Percentiles rank a stretch among this genome's conserved stretches.
phyloP scores from a whole-genome alignment of 306 rosid genomes.

The Inga laurina region DNA sequence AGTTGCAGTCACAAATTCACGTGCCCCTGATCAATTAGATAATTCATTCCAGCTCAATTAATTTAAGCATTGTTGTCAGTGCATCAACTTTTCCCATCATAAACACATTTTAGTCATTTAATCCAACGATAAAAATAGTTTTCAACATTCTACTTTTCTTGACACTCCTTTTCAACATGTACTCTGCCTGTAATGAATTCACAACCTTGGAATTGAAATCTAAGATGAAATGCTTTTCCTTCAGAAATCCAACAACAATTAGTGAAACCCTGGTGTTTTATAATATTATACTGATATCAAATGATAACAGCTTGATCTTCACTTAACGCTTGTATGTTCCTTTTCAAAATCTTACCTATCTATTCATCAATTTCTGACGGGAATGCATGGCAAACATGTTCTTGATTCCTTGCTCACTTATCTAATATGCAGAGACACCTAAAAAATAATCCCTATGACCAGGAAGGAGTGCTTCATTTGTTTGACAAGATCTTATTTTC shows the following conservation, averaged over 20 bases:
- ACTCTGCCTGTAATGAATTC: neutral
- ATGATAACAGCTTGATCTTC: neutral
- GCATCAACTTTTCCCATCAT: slow-evolving; percentile 18
- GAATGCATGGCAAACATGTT: neutral
- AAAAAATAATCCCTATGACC: neutral
- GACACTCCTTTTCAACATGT: neutral
- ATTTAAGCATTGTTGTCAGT: neutral
- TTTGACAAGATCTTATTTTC: neutral
- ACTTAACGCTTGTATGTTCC: neutral
- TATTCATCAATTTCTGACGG: neutral
- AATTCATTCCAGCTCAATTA: slow-evolving; percentile 26
- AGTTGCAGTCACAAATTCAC: slow-evolving; percentile 64
- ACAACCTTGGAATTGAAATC: slow-evolving; percentile 8
- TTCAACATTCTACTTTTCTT: neutral
- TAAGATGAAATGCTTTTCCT: neutral
- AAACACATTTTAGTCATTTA: neutral
- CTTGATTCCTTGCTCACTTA: neutral
- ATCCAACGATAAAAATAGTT: neutral
- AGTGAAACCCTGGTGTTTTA: neutral
- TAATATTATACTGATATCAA: neutral
- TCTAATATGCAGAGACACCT: neutral
- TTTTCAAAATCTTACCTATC: no score
- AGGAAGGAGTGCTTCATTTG: neutral
- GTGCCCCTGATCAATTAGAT: slow-evolving; percentile 61
- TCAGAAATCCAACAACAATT: slow-evolving; percentile 20